These are phyloP conservation scores for Penicillium chermesinum DNA, from an alignment of 495 filamentous ascomycete species.

Conservation along the genomic window DNA sequence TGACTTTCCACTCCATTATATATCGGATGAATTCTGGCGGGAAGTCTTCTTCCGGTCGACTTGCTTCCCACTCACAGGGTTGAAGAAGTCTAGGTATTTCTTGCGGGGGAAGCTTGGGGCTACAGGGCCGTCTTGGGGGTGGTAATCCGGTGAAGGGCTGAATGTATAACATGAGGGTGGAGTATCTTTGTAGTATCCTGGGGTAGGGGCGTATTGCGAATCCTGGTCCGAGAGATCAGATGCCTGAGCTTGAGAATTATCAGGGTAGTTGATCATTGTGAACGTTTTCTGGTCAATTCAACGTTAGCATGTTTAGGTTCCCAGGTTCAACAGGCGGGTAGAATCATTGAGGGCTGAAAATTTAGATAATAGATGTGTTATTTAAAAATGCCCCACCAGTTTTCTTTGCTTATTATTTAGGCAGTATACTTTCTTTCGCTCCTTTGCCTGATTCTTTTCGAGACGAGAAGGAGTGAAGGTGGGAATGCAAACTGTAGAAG, in stretches of 20 bases:
- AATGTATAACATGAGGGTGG: not conserved
- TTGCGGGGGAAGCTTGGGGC: not conserved
- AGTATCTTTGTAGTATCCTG: not conserved
- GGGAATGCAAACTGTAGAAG: conserved; percentile 5
- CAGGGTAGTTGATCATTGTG: not conserved
- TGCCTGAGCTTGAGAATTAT: not conserved
- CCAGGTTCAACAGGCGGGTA: not conserved
- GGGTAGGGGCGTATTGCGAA: conserved; percentile 5
- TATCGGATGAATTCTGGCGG: conserved; percentile 2
- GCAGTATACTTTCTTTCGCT: not conserved
- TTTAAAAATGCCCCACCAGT: not conserved
- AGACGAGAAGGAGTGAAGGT: not conserved
- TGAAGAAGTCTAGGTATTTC: not conserved
- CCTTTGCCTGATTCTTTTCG: not conserved
- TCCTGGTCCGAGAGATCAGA: conserved; percentile 3
- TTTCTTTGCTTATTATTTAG: not conserved
- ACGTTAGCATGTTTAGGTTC: not conserved
- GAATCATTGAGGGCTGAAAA: not conserved
- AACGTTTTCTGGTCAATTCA: not conserved
- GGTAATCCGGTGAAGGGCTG: conserved; percentile 1
- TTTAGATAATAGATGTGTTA: not conserved
- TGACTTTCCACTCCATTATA: conserved; percentile 8
- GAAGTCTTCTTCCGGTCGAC: conserved; percentile 1
- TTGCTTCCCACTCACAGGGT: not conserved
- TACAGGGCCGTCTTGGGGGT: not conserved